phyloP scores from a whole-genome alignment of 2,329 filamentous ascomycete species.

The Penicillium sp. region DNA sequence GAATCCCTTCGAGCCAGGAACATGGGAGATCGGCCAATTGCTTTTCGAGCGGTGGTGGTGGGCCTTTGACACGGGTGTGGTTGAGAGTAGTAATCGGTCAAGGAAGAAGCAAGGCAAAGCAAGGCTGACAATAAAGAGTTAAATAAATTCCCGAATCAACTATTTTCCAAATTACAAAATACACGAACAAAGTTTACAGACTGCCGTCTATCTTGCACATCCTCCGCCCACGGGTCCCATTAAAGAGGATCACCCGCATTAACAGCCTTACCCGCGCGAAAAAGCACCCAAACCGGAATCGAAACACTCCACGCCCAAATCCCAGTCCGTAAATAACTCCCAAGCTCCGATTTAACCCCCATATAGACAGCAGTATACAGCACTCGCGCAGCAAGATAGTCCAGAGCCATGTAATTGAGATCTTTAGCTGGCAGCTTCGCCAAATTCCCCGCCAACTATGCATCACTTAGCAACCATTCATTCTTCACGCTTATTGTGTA shows the following conservation, averaged over 20 bases:
- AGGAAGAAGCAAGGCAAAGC: conserved; percentile 52
- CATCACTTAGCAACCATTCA: not conserved
- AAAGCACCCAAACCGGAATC: conserved; percentile 36
- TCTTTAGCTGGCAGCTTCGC: conserved; percentile 35
- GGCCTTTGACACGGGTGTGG: conserved; percentile 57
- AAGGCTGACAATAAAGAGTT: not conserved
- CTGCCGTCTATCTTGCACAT: too few relatives aligned
- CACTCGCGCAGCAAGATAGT: conserved; percentile 37
- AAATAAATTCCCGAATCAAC: not conserved
- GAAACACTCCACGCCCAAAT: conserved; percentile 39
- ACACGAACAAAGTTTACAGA: too few relatives aligned
- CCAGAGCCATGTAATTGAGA: conserved; percentile 36
- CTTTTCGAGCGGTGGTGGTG: conserved; percentile 67
- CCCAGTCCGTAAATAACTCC: conserved; percentile 38
- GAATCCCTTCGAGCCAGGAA: conserved; percentile 54
- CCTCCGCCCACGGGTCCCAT: too few relatives aligned
- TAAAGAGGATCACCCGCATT: not conserved
- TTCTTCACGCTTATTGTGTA: too few relatives aligned
- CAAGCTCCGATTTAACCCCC: conserved; percentile 34
- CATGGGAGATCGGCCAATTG: conserved; percentile 64
- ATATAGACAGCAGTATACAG: conserved; percentile 41
- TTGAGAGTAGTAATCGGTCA: conserved; percentile 60
- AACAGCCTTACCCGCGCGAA: conserved; percentile 31
- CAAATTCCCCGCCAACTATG: conserved; percentile 37
- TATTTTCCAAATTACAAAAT: too few relatives aligned